phyloP scores from a whole-genome alignment of 257 asterid species.

The Schizonepeta tenuifolia region DNA sequence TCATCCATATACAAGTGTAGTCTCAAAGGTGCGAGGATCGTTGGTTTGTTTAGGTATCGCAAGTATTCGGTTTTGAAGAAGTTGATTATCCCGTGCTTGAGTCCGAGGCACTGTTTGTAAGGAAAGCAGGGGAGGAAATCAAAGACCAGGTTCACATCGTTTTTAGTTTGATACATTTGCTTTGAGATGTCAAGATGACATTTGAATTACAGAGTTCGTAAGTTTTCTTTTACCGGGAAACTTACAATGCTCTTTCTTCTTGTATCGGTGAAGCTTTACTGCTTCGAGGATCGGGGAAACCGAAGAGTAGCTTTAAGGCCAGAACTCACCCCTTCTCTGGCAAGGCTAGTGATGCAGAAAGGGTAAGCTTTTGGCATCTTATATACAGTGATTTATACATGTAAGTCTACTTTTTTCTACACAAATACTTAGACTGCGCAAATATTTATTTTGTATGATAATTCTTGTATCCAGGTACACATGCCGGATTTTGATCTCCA shows the following conservation, averaged over 20 bases:
- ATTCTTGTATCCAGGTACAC: slow-evolving; percentile 54
- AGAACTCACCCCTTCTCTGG: slow-evolving; percentile 97
- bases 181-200: not conserved
- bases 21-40: slow-evolving; percentile 8
- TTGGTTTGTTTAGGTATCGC: slow-evolving; percentile 63
- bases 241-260: slow-evolving; percentile 28
- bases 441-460: slow-evolving; percentile 41
- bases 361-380: slow-evolving; percentile 52
- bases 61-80: slow-evolving; percentile 82
- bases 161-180: slow-evolving; percentile 17
- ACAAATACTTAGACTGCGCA: not conserved
- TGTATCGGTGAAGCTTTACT: slow-evolving; percentile 68
- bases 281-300: slow-evolving; percentile 96
- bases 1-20: not conserved
- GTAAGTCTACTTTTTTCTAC: slow-evolving; percentile 1
- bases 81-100: slow-evolving; percentile 96
- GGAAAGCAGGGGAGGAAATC: slow-evolving; percentile 99
- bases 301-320: slow-evolving; percentile 98
- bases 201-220: not conserved
- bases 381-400: slow-evolving; percentile 27
- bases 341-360: slow-evolving; percentile 97
- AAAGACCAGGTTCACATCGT: slow-evolving; percentile 75
- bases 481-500: slow-evolving; percentile 63
- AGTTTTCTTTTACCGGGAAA: slow-evolving; percentile 9
- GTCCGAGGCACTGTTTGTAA: slow-evolving; percentile 84